A percentile compares a stretch with the other conserved stretches of the same genome.
Evolutionary conservation across 441 rosid genomes (phyloP).

Genomic region (Aquilaria agallochum): DNA sequence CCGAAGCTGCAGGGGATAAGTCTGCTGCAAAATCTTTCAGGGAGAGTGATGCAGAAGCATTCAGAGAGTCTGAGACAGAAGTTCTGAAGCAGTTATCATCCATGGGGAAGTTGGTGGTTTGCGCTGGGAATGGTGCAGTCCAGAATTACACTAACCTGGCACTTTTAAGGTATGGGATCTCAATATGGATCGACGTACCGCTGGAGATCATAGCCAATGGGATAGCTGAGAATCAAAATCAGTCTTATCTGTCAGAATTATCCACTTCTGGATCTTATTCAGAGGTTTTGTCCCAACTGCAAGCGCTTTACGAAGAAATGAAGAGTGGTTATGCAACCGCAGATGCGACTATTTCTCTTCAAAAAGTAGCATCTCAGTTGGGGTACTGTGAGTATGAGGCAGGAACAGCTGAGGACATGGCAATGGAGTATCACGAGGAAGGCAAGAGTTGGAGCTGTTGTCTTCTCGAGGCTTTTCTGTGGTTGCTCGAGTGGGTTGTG

Average conservation of each 20-base stretch:
- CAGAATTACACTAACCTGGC: conserved; percentile 72
- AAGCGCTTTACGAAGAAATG: conserved; percentile 48
- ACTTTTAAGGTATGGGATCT: conserved; percentile 86
- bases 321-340: conserved; percentile 72
- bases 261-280: conserved; percentile 21
- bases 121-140: conserved; percentile 89
- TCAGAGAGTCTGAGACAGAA: conserved; percentile 78
- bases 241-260: conserved; percentile 22
- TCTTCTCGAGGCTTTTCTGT: conserved; percentile 64
- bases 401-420: conserved; percentile 58
- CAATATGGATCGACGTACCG: conserved; percentile 87
- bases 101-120: conserved; percentile 87
- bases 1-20: conserved; percentile 81
- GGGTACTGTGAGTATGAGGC: conserved; percentile 54
- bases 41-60: conserved; percentile 66
- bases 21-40: conserved; percentile 42
- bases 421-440: conserved; percentile 38
- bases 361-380: conserved; percentile 47
- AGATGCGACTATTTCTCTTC: conserved; percentile 70
- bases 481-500: conserved; percentile 95
- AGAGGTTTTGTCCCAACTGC: conserved; percentile 31
- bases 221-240: conserved; percentile 21
- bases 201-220: conserved; percentile 47
- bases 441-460: no score
- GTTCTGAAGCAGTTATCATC: conserved; percentile 83